Evolutionary conservation across 2,329 filamentous ascomycete genomes (phyloP).

Genomic region (Colletotrichum acutatum): DNA sequence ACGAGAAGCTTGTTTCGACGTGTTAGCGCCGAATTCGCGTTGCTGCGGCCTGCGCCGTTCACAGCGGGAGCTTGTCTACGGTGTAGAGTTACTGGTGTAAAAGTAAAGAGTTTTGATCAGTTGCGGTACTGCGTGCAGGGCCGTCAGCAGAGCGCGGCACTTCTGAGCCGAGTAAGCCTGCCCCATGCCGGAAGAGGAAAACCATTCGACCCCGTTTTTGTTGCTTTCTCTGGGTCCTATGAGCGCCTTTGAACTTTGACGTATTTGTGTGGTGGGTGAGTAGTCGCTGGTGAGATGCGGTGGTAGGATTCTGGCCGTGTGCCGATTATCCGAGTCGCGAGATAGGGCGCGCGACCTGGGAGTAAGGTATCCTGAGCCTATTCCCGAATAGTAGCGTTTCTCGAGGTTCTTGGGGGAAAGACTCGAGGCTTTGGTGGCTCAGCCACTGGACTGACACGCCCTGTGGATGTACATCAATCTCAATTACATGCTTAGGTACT

Average conservation of each 20-base stretch:
- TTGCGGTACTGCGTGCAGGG: neutral
- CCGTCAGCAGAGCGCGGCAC: slow-evolving; percentile 7
- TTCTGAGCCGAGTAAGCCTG: slow-evolving; percentile 1
- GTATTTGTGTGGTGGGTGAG: neutral
- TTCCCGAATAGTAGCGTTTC: too few relatives aligned
- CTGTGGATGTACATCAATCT: neutral
- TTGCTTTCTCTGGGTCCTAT: neutral
- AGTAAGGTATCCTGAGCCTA: too few relatives aligned
- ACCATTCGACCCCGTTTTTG: neutral
- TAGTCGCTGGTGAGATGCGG: too few relatives aligned
- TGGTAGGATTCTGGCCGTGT: neutral
- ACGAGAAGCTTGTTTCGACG: slow-evolving; percentile 31
- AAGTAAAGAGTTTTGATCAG: too few relatives aligned
- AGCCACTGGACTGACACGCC: neutral
- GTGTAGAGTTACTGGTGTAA: too few relatives aligned
- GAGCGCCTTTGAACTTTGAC: neutral
- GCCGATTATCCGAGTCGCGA: neutral
- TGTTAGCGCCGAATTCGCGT: slow-evolving; percentile 1
- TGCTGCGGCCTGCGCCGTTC: neutral
- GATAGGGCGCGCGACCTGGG: too few relatives aligned
- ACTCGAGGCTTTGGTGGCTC: neutral
- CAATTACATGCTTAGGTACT: neutral
- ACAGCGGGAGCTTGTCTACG: too few relatives aligned
- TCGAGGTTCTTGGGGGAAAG: neutral
- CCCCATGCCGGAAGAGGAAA: neutral